Evolutionary conservation across 2,329 filamentous ascomycete genomes (phyloP), one percentile per base, ranked within the genome.

Genomic region (Coniella lustricola): DNA sequence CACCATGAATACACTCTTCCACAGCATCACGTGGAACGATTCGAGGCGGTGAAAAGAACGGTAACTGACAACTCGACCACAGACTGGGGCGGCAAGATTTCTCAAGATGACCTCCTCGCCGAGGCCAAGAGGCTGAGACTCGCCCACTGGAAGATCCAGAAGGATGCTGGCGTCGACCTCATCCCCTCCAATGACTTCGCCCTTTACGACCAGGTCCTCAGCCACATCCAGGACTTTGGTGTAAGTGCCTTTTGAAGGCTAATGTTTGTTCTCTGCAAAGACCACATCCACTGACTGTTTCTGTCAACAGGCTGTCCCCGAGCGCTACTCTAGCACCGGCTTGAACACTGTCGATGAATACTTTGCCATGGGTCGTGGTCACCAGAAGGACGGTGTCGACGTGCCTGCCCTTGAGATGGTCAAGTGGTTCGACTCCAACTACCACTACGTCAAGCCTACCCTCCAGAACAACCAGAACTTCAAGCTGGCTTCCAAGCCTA

Each of bases 401-500:
- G 93, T 97, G 59, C 89, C 91, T 61, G 81, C 79, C 65, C 77
- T 95, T 73, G 93, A 98, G 81, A 98, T 98, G 93, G 93, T 98
- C 64, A 98, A 98, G 81, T 98, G 93, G 93, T 98, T 98, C 69
- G 93, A 98, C 81, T 95, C 90, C 59, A 98, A 98, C 86, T 98
- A 98, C 85, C 93, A 97, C 82, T 98, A 98, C 73, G 93, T 97
- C 76, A 97, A 97, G 84, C 93, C 93, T 57, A 96, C 93, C 55
- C 82, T 98, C 59, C 90, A 96, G 75, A 85, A 96, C 76, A 86
- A 87, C 80, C 93, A 98, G 82, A 84, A 80, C 66, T 98, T 98
- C 84, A 90, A 85, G 74, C 88, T 98, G 55, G 73, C 78, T 55
- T 74, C 81, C 60, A 85, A 84, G 71, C 90, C 93, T 70, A 98